phyloP scores from a whole-genome alignment of 441 rosid species.

The Adansonia gregorii region DNA sequence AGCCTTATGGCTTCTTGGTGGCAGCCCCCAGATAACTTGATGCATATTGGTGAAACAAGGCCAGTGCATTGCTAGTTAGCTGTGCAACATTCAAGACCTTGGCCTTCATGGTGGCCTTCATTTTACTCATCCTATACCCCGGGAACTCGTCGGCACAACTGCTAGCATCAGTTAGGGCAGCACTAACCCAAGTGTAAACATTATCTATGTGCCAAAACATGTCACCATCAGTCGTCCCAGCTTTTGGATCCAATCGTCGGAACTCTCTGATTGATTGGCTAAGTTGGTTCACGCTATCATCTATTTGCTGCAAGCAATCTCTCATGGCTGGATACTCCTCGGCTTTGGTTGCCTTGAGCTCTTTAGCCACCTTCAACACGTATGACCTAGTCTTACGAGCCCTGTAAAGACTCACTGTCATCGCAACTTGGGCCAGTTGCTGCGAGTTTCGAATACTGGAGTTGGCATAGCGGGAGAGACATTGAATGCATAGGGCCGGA shows the following conservation, averaged over 20 bases:
- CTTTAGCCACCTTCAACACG: conserved; percentile 49
- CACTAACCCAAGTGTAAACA: conserved; percentile 70
- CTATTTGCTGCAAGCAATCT: conserved; percentile 64
- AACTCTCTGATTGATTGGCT: conserved; percentile 57
- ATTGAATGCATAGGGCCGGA: conserved; percentile 53
- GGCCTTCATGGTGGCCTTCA: conserved; percentile 69
- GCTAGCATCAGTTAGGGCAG: conserved; percentile 70
- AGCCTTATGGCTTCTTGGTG: conserved; percentile 27
- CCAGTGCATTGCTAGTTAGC: conserved; percentile 75
- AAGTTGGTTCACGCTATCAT: conserved; percentile 59
- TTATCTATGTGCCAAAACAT: conserved; percentile 59
- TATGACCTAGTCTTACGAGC: conserved; percentile 54
- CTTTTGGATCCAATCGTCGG: conserved; percentile 31
- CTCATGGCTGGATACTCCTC: conserved; percentile 48
- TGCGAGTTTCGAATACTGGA: conserved; percentile 44
- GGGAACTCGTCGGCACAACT: conserved; percentile 60
- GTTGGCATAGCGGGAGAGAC: conserved; percentile 49
- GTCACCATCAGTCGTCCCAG: conserved; percentile 16
- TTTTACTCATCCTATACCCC: conserved; percentile 56
- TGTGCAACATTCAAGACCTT: conserved; percentile 77
- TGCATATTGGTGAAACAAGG: conserved; percentile 65
- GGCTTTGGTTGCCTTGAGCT: conserved; percentile 42
- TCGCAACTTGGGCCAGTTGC: conserved; percentile 59
- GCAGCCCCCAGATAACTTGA: conserved; percentile 40
- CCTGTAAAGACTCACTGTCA: conserved; percentile 58